Conservation (phyloP, 768 basidiomycete genomes). For the Crepidotus variabilis region DNA sequence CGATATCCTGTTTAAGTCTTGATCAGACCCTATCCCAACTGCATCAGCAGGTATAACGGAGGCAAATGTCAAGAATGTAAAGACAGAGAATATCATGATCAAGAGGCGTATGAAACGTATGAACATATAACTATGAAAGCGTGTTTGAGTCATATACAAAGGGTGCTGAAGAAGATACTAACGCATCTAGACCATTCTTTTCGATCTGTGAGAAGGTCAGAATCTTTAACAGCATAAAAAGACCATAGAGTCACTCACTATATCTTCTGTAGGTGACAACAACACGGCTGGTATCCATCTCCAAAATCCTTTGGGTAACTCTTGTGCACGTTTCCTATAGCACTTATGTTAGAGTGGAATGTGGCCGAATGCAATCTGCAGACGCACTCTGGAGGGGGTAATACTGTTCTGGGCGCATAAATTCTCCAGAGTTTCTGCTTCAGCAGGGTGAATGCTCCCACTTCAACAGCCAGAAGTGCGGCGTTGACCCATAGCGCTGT, state of each 20-base stretch:
- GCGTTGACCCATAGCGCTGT: slow-evolving; percentile 59
- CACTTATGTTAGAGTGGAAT: too few species aligned
- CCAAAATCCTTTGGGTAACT: slow-evolving; percentile 41
- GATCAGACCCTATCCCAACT: slow-evolving; percentile 32
- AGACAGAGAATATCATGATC: slow-evolving; percentile 51
- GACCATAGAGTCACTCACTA: slow-evolving; percentile 28
- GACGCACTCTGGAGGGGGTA: slow-evolving; percentile 53
- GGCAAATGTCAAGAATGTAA: slow-evolving; percentile 58
- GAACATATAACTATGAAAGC: slow-evolving; percentile 42
- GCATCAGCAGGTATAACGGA: slow-evolving; percentile 57
- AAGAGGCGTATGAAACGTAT: slow-evolving; percentile 59
- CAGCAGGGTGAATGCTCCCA: slow-evolving; percentile 54
- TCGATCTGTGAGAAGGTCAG: slow-evolving; percentile 32
- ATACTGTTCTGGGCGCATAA: slow-evolving; percentile 58
- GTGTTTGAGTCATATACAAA: slow-evolving; percentile 12
- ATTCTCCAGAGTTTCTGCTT: slow-evolving; percentile 54
- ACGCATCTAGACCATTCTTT: slow-evolving; percentile 65
- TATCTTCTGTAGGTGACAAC: slow-evolving; percentile 36
- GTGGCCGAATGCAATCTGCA: not conserved
- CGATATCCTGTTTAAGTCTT: slow-evolving; percentile 39
- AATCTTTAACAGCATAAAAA: not conserved
- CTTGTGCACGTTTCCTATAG: slow-evolving; percentile 38
- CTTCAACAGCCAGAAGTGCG: slow-evolving; percentile 39
- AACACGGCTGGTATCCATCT: slow-evolving; percentile 49
- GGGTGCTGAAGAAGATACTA: slow-evolving; percentile 30